These are phyloP conservation scores for Phytophthora crassamura DNA, from an alignment of 352 stramenopile genomes.

Conservation along the genomic window DNA sequence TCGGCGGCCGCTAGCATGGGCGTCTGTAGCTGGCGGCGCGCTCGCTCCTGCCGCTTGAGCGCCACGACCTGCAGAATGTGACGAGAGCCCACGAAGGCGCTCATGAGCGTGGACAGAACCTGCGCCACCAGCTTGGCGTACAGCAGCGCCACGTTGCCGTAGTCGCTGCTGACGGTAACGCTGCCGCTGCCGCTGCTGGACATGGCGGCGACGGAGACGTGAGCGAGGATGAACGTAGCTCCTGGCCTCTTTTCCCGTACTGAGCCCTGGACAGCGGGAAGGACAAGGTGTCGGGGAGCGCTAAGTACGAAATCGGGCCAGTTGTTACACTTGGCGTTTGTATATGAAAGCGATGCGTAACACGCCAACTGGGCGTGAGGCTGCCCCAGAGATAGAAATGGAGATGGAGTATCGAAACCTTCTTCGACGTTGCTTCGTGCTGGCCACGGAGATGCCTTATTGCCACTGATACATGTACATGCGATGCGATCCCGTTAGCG, in stretches of 20 bases:
- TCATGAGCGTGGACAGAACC: conserved; percentile 71
- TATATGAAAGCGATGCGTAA: conserved; percentile 8
- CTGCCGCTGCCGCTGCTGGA: conserved; percentile 24
- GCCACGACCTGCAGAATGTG: conserved; percentile 66
- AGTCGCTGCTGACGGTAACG: conserved; percentile 18
- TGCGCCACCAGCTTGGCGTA: conserved; percentile 74
- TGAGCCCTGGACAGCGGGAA: conserved; percentile 3
- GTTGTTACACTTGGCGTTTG: conserved; percentile 30
- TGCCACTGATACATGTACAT: not conserved
- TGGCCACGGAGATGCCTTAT: not conserved
- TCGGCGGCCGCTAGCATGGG: conserved; percentile 40
- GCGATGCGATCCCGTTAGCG: conserved; percentile 18
- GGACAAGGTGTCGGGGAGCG: conserved; percentile 8
- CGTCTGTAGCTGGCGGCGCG: conserved; percentile 38
- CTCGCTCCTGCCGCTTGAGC: conserved; percentile 38
- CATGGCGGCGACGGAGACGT: conserved; percentile 17
- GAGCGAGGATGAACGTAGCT: conserved; percentile 4
- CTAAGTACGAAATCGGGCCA: conserved; percentile 46
- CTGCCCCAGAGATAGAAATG: too few species aligned
- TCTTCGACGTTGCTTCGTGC: too few species aligned
- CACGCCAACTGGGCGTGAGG: not conserved
- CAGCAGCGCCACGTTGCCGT: conserved; percentile 45
- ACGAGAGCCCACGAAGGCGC: conserved; percentile 67
- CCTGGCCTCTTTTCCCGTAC: conserved; percentile 27
- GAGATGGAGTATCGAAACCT: too few species aligned